Evolutionary conservation across 768 basidiomycete species (phyloP), one percentile per base, ranked within the genome.

Genomic region (Rhizopogon vinicolor): DNA sequence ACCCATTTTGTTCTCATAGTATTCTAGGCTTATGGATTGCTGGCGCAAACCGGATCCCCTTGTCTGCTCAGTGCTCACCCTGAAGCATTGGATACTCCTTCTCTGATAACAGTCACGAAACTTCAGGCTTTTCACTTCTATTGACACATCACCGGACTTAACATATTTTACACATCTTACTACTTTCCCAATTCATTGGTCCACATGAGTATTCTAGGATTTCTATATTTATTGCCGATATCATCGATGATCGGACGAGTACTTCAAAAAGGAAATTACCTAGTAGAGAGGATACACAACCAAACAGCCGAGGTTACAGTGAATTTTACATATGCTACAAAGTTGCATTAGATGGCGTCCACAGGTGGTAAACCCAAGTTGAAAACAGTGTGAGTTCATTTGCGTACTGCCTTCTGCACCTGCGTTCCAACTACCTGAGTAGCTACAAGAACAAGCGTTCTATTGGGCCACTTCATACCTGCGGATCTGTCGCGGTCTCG

Each of bases 391-490:
- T 49, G 35, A 49, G 48, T 49, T 37, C 1, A 3, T 14, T 49
- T 8, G 19, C 9, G 14, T 49, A 18, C 13, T 3, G 8, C 33
- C 35, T 49, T 19, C 22, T 14, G 37, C 37, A 14, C 22, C 3
- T 37, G 5, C 8, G 9, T 25, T 22, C 48, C 25, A 9, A 49
- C 14, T 49, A 37, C 33, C 3, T 25, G 35, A 49, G 35, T 53
- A 93, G 91, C 31, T 93, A 89, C 72, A 88, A 87, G 71, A 91
- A 89, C 69, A 76, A 71, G 18, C 79, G 86, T 52, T 77, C 81
- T 12, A 85, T 93, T 52, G 81, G 79, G 39, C 93, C 95, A 3
- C 72, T 96, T 43, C 91, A 97, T 66, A 98, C 96, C 1, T 83
- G 83, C 41, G 97, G 97, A 31, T 89, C 93, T 14, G 84, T 94